Conservation (phyloP, 192 early-diverging fungal species). For the Backusella sp. region DNA sequence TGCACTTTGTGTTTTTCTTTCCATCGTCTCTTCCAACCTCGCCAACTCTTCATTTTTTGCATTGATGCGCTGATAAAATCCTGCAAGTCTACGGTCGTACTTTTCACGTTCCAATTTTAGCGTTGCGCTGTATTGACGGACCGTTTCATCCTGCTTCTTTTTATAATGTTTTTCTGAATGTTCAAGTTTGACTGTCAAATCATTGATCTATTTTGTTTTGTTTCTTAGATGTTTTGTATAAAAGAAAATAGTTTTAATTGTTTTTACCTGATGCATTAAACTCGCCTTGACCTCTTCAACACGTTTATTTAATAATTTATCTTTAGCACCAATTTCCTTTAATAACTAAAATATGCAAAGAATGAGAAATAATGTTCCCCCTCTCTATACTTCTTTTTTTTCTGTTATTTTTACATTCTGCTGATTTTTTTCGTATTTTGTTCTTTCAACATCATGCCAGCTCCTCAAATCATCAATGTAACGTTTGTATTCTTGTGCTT, state of each 20-base stretch:
- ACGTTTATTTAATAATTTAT: conserved; percentile 4
- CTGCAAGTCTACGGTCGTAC: background rate
- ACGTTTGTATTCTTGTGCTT: background rate
- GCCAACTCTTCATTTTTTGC: background rate
- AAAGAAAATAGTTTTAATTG: background rate
- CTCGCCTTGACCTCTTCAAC: background rate
- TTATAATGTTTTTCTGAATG: background rate
- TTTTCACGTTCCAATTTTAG: background rate
- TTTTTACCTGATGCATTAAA: conserved; percentile 6
- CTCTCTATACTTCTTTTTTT: background rate
- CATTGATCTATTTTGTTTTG: background rate
- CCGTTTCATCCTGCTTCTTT: background rate
- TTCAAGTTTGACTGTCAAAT: conserved; percentile 1
- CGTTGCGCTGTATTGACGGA: background rate
- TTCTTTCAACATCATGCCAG: conserved; percentile 4
- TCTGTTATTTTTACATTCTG: background rate
- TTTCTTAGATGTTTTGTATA: background rate
- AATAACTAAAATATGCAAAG: conserved; percentile 7
- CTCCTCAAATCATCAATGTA: background rate
- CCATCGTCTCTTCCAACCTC: background rate
- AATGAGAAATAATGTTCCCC: background rate
- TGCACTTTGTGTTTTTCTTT: background rate
- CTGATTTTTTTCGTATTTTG: background rate
- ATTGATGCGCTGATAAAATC: background rate
- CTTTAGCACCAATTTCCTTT: background rate